phyloP scores from a whole-genome alignment of 2,329 filamentous ascomycete genomes.

The Xylariales sp. region DNA sequence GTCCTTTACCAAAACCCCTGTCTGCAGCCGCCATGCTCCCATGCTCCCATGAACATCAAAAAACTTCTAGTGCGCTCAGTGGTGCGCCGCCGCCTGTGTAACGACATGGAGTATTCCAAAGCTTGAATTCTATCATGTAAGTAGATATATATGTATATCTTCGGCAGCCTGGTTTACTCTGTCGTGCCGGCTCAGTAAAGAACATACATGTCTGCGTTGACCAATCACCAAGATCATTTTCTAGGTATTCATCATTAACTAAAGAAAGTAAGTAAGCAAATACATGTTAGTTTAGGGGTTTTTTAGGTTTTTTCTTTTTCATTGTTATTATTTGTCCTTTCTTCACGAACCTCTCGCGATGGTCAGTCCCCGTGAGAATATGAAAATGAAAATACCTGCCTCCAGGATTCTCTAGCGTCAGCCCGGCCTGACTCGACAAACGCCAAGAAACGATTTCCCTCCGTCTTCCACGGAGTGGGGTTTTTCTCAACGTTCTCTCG shows the following conservation, averaged over 20 bases:
- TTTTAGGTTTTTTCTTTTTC: no score
- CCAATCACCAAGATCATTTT: neutral
- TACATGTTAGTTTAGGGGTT: neutral
- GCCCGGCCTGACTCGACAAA: conserved; percentile 28
- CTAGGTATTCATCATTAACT: neutral
- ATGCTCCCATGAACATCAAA: conserved; percentile 26
- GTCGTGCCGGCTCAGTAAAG: neutral
- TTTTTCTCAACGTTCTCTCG: conserved; percentile 17
- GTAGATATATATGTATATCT: no score
- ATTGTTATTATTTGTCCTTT: no score
- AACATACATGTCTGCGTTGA: neutral
- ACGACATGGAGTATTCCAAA: neutral
- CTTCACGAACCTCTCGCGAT: neutral
- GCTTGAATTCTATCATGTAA: neutral
- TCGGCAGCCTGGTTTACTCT: neutral
- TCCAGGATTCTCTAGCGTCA: conserved; percentile 8
- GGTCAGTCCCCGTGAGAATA: neutral
- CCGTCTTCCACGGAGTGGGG: conserved; percentile 17
- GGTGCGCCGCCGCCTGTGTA: neutral
- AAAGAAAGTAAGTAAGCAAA: neutral
- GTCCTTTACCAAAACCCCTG: neutral
- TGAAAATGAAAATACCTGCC: neutral
- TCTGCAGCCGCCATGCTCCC: conserved; percentile 2
- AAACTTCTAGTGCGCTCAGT: conserved; percentile 5
- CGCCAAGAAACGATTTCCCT: conserved; percentile 16